Conservation (phyloP, 164 flowering plant genomes). For the Stephania japonica region DNA sequence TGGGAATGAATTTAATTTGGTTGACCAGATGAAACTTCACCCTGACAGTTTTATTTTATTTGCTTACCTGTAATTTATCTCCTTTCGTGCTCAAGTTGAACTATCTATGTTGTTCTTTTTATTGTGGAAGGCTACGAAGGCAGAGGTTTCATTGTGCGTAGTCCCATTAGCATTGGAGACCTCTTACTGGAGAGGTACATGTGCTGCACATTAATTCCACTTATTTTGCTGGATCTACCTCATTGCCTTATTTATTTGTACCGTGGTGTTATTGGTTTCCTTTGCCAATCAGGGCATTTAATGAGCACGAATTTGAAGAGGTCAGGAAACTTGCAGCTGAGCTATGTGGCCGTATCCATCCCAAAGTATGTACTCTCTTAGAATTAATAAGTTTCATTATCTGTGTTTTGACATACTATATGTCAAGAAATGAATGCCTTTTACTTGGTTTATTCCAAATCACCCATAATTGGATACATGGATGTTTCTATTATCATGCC, state of each 20-base stretch:
- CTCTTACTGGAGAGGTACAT: constrained; percentile 56
- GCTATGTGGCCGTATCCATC: constrained; percentile 85
- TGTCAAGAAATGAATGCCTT: background rate
- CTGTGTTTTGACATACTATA: background rate
- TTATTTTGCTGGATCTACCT: constrained; percentile 4
- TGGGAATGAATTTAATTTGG: background rate
- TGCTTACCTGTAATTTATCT: background rate
- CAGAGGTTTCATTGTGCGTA: constrained; percentile 15
- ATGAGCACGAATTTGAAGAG: constrained; percentile 64
- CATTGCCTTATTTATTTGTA: background rate
- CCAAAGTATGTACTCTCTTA: constrained; percentile 35
- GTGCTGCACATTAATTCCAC: constrained; percentile 7
- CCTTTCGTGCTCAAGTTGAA: background rate
- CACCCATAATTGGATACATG: background rate
- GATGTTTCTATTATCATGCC: background rate
- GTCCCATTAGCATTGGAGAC: constrained; percentile 35
- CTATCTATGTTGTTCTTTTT: background rate
- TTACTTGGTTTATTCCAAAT: background rate
- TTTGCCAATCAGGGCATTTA: constrained; percentile 44
- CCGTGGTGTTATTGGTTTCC: background rate
- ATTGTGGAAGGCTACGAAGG: constrained; percentile 18
- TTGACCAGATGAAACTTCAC: background rate
- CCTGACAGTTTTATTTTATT: background rate
- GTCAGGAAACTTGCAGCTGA: constrained; percentile 90
- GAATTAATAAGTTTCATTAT: background rate